Conservation (phyloP, 2,329 filamentous ascomycete species). For the Nannizziopsis barbatae region DNA sequence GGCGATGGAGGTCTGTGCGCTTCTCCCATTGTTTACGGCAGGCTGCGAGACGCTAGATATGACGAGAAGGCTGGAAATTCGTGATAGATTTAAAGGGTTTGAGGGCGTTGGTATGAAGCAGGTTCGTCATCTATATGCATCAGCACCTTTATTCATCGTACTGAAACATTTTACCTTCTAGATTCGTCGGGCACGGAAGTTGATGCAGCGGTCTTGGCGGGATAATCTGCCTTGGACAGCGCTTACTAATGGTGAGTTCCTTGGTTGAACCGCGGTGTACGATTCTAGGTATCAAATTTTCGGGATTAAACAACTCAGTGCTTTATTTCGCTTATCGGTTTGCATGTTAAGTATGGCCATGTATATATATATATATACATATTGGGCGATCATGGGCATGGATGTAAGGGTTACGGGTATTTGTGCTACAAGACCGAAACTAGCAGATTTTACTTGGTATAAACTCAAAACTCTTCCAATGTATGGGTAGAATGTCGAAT, state of each 20-base stretch:
- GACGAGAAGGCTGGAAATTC: constrained; percentile 48
- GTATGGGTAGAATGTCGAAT: too few species aligned
- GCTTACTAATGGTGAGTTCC: constrained; percentile 30
- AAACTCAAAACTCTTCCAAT: too few species aligned
- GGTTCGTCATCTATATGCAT: constrained; percentile 37
- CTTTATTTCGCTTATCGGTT: not conserved
- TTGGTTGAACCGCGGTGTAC: constrained; percentile 21
- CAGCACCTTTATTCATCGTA: not conserved
- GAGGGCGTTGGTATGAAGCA: constrained; percentile 69
- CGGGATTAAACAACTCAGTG: not conserved
- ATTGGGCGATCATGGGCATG: too few species aligned
- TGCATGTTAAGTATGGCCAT: not conserved
- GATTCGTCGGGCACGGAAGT: constrained; percentile 32
- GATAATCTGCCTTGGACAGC: constrained; percentile 30
- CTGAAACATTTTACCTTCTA: constrained; percentile 12
- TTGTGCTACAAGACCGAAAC: too few species aligned
- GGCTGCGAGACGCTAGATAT: constrained; percentile 58
- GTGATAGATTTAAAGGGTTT: constrained; percentile 54
- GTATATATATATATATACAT: too few species aligned
- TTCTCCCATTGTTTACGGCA: constrained; percentile 76
- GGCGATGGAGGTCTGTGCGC: constrained; percentile 59
- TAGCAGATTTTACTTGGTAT: too few species aligned
- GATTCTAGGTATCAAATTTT: not conserved
- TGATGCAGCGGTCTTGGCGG: constrained; percentile 34
- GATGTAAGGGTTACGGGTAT: too few species aligned